Conservation (phyloP, 2,329 filamentous ascomycete species). For the Diplodia sapinea region DNA sequence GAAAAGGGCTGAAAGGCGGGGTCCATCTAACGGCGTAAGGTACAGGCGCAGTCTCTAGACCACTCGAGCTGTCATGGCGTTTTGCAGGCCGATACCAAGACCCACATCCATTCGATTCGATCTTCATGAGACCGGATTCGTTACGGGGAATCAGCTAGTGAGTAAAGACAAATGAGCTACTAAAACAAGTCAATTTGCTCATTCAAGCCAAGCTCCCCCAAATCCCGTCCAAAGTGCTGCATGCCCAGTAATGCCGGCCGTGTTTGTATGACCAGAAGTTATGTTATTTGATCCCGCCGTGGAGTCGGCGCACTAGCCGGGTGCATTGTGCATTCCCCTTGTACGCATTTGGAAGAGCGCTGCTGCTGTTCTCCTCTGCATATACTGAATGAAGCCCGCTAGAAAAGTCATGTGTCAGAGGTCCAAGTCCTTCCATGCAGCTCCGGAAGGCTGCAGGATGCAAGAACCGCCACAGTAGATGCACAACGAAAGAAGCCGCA, state of each 20-base stretch:
- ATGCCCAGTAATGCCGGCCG: conserved; percentile 12
- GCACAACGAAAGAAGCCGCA: neutral
- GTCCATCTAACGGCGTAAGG: conserved; percentile 22
- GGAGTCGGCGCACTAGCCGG: neutral
- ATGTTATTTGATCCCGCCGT: neutral
- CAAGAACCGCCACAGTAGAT: neutral
- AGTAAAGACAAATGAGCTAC: conserved; percentile 24
- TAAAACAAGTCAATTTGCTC: conserved; percentile 24
- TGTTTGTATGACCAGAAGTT: conserved; percentile 3
- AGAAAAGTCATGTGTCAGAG: neutral
- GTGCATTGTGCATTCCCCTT: neutral
- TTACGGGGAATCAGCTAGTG: conserved; percentile 20
- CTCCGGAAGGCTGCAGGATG: neutral
- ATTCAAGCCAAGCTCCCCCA: conserved; percentile 24
- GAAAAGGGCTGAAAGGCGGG: neutral
- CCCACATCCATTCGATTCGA: conserved; percentile 9
- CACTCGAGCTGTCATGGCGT: conserved; percentile 13
- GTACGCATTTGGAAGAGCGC: neutral
- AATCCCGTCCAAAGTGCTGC: conserved; percentile 21
- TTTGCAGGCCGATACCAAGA: conserved; percentile 17
- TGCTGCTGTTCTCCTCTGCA: neutral
- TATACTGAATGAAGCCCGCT: neutral
- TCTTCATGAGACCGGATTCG: neutral
- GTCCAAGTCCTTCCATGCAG: neutral
- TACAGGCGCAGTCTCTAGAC: conserved; percentile 13